phyloP scores from a whole-genome alignment of 2,329 filamentous ascomycete genomes.

The Chaetoscypha palmicola region DNA sequence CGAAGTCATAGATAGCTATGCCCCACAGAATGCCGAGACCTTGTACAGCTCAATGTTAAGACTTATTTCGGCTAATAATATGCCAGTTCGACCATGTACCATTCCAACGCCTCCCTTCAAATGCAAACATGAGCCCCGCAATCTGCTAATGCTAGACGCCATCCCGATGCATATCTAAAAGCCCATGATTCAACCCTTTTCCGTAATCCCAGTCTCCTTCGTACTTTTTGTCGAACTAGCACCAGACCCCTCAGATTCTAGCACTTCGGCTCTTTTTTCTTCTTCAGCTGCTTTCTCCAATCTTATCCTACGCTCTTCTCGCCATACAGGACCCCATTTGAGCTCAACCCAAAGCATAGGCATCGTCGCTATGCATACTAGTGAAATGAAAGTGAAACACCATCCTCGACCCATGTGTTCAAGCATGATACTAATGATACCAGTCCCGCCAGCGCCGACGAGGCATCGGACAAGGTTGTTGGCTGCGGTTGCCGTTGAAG shows the following conservation, averaged over 20 bases:
- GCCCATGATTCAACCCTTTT: no score
- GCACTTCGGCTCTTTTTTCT: slow-evolving; percentile 19
- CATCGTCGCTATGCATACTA: slow-evolving; percentile 42
- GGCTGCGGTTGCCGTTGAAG: slow-evolving; percentile 55
- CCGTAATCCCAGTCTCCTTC: no score
- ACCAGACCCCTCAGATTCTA: slow-evolving; percentile 1
- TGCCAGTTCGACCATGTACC: no score
- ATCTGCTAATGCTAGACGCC: no score
- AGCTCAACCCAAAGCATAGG: slow-evolving; percentile 45
- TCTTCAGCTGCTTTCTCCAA: slow-evolving; percentile 31
- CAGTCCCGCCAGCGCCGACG: slow-evolving; percentile 51
- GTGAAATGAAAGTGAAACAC: slow-evolving; percentile 53
- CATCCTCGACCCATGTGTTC: slow-evolving; percentile 50
- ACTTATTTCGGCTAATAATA: no score
- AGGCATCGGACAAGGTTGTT: slow-evolving; percentile 59
- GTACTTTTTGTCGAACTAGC: slow-evolving; percentile 8
- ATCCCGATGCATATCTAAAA: no score
- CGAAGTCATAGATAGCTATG: no score
- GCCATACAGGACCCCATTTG: slow-evolving; percentile 43
- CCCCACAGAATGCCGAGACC: no score
- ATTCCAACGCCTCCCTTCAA: no score
- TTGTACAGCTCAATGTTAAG: no score
- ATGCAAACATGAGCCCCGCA: no score
- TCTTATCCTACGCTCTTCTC: slow-evolving; percentile 42
- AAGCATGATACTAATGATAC: slow-evolving; percentile 53